Evolutionary conservation across 495 filamentous ascomycete genomes (phyloP), one percentile per base, ranked within the genome.

Genomic region (Penicillium arizonense): DNA sequence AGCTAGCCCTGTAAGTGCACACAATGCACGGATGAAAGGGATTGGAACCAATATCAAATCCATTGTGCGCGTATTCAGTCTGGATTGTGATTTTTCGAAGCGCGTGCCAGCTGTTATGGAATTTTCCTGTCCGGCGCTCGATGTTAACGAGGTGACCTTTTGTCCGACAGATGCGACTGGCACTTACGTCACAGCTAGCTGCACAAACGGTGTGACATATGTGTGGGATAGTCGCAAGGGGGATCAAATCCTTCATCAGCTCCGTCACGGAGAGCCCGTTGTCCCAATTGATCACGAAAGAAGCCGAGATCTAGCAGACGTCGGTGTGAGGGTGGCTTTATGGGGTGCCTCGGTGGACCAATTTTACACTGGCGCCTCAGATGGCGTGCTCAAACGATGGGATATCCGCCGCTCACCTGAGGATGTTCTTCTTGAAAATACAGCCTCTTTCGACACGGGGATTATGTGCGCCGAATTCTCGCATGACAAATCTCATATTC

Each of bases 281-380:
- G 83, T 84, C 40, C 83, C 86, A 20, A 71, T 84, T 1, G 71
- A 81, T 30, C 80, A 79, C 24, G 62, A 77, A 21, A 50, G 81
- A 0, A 61, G 79, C 18, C 72, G 84, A 16, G 90, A 95, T 56
- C 57, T 76, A 4, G 81, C 82, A 18, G 94, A 97, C 62, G 85
- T 87, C 1, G 94, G 94, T 0, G 85, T 96, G 4, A 86, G 87
- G 33, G 86, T 94, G 54, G 82, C 83, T 1, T 72, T 88, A 1
- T 98, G 93, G 93, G 91, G 87, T 2, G 75, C 77, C 3, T 78
- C 78, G 0, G 69, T 77, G 5, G 82, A 88, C 44, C 76, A 87
- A 0, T 82, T 97, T 40, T 96, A 92, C 60, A 96, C 89, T n/a
- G 94, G 92, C 3, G 87, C 86, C 3, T 94, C 91, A 0, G 94